A percentile compares a stretch with the other conserved stretches of the same genome.
Evolutionary conservation across 192 early-diverging fungal genomes (phyloP).

Genomic region (Rhizoclosmatium globosum): DNA sequence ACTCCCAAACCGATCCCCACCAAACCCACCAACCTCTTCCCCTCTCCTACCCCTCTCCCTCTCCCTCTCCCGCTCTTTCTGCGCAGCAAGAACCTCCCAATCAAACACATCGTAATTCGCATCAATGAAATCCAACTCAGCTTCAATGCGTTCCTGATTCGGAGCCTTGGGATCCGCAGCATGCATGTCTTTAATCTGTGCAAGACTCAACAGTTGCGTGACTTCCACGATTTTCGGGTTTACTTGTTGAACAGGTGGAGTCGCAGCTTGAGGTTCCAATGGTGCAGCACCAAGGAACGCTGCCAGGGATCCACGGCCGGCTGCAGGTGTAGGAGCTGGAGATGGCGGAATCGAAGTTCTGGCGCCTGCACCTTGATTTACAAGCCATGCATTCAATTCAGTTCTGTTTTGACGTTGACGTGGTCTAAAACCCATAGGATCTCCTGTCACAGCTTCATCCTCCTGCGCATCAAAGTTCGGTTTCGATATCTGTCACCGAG

Average conservation of each 20-base stretch:
- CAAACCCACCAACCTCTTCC: background rate
- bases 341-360: background rate
- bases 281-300: slow-evolving; percentile 20
- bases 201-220: slow-evolving; percentile 8
- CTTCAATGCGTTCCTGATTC: slow-evolving; percentile 55
- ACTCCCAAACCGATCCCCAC: background rate
- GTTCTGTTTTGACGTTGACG: slow-evolving; percentile 67
- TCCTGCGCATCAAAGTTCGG: slow-evolving; percentile 75
- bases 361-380: background rate
- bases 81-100: slow-evolving; percentile 74
- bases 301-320: slow-evolving; percentile 14
- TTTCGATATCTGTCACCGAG: slow-evolving; percentile 4
- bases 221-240: slow-evolving; percentile 7
- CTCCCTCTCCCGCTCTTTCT: too few relatives aligned
- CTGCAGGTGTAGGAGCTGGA: background rate
- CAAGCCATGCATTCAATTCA: slow-evolving; percentile 57
- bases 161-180: slow-evolving; percentile 41
- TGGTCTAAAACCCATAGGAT: slow-evolving; percentile 60
- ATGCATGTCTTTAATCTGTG: background rate
- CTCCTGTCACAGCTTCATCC: slow-evolving; percentile 75
- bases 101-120: slow-evolving; percentile 81
- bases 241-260: background rate
- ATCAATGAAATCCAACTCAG: slow-evolving; percentile 76
- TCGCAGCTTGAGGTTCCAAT: background rate
- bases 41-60: too few relatives aligned